phyloP scores from a whole-genome alignment of 169 alveolate species.

The Besnoitia besnoiti region DNA sequence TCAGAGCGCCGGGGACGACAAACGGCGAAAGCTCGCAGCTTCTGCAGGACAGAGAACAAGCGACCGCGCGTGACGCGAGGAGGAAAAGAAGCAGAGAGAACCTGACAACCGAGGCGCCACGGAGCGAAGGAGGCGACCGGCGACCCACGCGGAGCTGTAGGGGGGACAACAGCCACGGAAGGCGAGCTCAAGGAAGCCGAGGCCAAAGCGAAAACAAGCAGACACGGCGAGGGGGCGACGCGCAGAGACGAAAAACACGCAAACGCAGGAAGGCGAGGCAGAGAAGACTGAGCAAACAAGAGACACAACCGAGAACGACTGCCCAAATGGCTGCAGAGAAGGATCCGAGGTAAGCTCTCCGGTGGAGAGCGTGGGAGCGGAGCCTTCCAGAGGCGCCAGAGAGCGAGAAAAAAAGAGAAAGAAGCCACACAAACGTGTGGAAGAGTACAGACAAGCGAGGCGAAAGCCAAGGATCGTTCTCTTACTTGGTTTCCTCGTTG shows the following conservation, averaged over 20 bases:
- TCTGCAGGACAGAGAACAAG: neutral
- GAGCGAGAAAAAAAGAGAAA: too few species aligned
- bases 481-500: conserved; percentile 51
- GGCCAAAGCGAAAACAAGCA: neutral
- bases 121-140: too few species aligned
- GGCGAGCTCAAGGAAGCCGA: too few species aligned
- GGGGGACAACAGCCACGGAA: neutral
- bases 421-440: neutral
- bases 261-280: neutral
- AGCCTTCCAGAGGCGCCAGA: too few species aligned
- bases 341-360: too few species aligned
- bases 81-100: neutral
- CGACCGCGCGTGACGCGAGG: neutral
- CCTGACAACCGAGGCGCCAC: too few species aligned
- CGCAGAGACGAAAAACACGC: neutral
- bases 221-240: neutral
- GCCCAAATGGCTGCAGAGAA: too few species aligned
- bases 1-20: neutral
- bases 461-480: too few species aligned
- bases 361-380: too few species aligned
- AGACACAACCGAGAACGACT: too few species aligned
- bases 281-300: too few species aligned
- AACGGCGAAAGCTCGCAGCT: conserved; percentile 2
- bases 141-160: neutral
- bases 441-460: neutral